A percentile compares a stretch with the other conserved stretches of the same genome.
These are phyloP conservation scores for Tuber indicum DNA, from an alignment of 495 filamentous ascomycete genomes.

Conservation along the genomic window DNA sequence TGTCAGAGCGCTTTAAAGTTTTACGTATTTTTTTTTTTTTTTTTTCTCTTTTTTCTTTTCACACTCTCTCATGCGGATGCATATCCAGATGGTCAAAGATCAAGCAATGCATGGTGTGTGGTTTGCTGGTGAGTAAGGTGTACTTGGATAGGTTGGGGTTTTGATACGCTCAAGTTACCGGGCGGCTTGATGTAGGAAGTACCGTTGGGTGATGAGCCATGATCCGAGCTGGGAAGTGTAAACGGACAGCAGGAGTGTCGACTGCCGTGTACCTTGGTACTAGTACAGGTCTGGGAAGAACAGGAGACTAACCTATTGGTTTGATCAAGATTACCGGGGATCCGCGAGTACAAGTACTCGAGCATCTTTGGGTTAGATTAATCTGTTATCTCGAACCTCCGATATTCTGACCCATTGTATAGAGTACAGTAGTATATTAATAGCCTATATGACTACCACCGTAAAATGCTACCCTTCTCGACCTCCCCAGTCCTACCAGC, in stretches of 20 bases:
- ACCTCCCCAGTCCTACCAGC: background rate
- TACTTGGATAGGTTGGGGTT: background rate
- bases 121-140: background rate
- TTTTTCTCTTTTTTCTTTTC: too few relatives aligned
- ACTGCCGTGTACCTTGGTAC: background rate
- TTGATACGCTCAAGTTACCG: background rate
- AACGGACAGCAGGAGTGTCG: background rate
- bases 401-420: too few relatives aligned
- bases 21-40: background rate
- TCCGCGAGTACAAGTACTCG: too few relatives aligned
- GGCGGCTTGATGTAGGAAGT: background rate
- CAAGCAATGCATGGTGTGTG: background rate
- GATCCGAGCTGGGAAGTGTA: background rate
- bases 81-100: background rate
- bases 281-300: background rate
- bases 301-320: background rate
- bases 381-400: too few relatives aligned
- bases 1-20: background rate
- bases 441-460: background rate
- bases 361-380: too few relatives aligned
- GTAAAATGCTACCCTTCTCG: background rate
- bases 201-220: background rate
- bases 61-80: background rate
- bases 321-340: background rate
- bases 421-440: too few relatives aligned